These are phyloP conservation scores for Pilatotrama ljubarskyi DNA, from an alignment of 768 basidiomycete species.

Conservation along the genomic window DNA sequence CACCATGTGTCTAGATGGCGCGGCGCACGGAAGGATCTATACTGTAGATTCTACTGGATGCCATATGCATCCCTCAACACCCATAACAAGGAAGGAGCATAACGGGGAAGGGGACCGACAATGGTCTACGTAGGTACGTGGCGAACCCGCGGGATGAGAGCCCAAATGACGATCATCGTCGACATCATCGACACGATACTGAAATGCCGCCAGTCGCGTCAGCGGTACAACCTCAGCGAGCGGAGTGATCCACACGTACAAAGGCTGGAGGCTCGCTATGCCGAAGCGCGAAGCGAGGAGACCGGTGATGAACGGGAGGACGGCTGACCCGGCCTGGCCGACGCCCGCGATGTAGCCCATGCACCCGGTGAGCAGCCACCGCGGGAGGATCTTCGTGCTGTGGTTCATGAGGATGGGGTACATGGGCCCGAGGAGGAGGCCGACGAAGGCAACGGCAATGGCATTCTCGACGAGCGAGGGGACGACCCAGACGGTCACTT, in stretches of 20 bases:
- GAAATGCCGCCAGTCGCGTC: too few relatives aligned
- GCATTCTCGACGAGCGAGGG: constrained; percentile 52
- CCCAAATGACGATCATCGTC: constrained; percentile 55
- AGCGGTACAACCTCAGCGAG: too few relatives aligned
- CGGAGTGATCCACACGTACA: too few relatives aligned
- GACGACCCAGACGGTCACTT: constrained; percentile 49
- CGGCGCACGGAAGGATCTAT: too few relatives aligned
- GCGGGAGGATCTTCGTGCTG: constrained; percentile 64
- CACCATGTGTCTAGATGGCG: too few relatives aligned
- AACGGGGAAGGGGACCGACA: neutral
- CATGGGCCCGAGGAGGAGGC: constrained; percentile 48
- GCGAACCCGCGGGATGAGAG: constrained; percentile 42
- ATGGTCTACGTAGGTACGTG: constrained; percentile 10
- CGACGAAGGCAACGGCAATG: constrained; percentile 41
- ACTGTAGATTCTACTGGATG: neutral
- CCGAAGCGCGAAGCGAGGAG: constrained; percentile 63
- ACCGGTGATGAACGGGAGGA: constrained; percentile 74
- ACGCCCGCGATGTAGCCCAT: constrained; percentile 42
- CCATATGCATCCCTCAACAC: neutral
- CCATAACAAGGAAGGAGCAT: neutral
- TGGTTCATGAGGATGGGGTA: constrained; percentile 68
- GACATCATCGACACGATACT: constrained; percentile 65
- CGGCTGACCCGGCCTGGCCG: constrained; percentile 71
- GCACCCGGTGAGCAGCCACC: constrained; percentile 62
- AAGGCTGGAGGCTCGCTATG: constrained; percentile 59